These are phyloP conservation scores for Saccharomycopsis synnaedendra DNA, from an alignment of 805 yeast species.

Conservation along the genomic window DNA sequence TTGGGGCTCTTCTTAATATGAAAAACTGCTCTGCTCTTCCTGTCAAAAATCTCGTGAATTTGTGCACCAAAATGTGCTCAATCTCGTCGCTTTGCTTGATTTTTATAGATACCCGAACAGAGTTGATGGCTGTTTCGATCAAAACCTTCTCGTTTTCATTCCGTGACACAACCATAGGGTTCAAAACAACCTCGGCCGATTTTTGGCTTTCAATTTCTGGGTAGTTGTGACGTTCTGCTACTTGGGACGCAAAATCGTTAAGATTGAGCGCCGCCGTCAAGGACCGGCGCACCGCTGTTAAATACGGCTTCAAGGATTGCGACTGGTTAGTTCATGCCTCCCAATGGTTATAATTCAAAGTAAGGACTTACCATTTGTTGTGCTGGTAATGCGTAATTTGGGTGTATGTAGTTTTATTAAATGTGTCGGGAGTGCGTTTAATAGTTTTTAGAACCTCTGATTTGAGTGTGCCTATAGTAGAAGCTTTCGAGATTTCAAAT, in stretches of 20 bases:
- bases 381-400: too few relatives aligned
- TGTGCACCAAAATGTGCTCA: constrained; percentile 87
- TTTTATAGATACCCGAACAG: constrained; percentile 80
- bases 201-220: constrained; percentile 89
- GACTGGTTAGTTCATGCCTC: constrained; percentile 38
- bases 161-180: constrained; percentile 83
- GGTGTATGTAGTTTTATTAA: too few relatives aligned
- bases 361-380: too few relatives aligned
- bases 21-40: constrained; percentile 93
- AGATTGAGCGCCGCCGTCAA: constrained; percentile 88
- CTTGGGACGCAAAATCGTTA: constrained; percentile 89
- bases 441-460: too few relatives aligned
- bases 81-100: constrained; percentile 98
- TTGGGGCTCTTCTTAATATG: constrained; percentile 83
- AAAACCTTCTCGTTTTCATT: constrained; percentile 88
- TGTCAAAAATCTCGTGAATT: constrained; percentile 86
- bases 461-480: too few relatives aligned
- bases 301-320: constrained; percentile 91
- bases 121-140: constrained; percentile 89
- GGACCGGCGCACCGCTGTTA: constrained; percentile 87
- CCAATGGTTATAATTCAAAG: too few relatives aligned
- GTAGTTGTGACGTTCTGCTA: constrained; percentile 92
- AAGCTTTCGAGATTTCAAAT: too few relatives aligned
- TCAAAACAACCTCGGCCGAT: constrained; percentile 73
- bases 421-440: too few relatives aligned